Evolutionary conservation across 352 stramenopile genomes (phyloP).

Genomic region (Phytophthora gonapodyides): DNA sequence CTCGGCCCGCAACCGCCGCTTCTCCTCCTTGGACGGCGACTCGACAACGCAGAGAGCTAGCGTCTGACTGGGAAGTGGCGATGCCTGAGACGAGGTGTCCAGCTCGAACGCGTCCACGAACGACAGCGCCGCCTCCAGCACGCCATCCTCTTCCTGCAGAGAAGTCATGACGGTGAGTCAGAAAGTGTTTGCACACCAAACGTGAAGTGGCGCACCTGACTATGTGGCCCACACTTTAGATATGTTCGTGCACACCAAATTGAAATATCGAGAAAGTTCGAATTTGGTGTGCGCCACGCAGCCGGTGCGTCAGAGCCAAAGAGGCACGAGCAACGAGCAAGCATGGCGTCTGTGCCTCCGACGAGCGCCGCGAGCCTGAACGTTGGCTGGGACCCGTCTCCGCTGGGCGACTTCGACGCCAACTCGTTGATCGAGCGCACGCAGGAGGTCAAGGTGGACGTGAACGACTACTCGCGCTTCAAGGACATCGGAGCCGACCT

Average conservation of each 20-base stretch:
- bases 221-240: too few relatives aligned
- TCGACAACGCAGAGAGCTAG: not conserved
- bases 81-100: not conserved
- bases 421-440: constrained; percentile 67
- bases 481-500: constrained; percentile 68
- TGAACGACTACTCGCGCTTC: constrained; percentile 89
- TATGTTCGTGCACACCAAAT: too few relatives aligned
- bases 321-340: not conserved
- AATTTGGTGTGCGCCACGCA: too few relatives aligned
- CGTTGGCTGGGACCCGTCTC: constrained; percentile 56
- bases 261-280: too few relatives aligned
- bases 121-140: constrained; percentile 28
- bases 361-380: constrained; percentile 38
- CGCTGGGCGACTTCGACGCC: constrained; percentile 39
- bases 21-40: constrained; percentile 20
- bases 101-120: constrained; percentile 36
- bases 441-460: constrained; percentile 69
- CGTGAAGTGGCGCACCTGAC: too few relatives aligned
- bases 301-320: too few relatives aligned
- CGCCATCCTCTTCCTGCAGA: constrained; percentile 12
- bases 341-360: constrained; percentile 27
- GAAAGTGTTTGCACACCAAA: too few relatives aligned
- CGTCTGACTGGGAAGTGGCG: not conserved
- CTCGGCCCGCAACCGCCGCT: constrained; percentile 9
- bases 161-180: constrained; percentile 3